Conservation (phyloP, 2,329 filamentous ascomycete species). For the Beauveria scarabaeidicola region DNA sequence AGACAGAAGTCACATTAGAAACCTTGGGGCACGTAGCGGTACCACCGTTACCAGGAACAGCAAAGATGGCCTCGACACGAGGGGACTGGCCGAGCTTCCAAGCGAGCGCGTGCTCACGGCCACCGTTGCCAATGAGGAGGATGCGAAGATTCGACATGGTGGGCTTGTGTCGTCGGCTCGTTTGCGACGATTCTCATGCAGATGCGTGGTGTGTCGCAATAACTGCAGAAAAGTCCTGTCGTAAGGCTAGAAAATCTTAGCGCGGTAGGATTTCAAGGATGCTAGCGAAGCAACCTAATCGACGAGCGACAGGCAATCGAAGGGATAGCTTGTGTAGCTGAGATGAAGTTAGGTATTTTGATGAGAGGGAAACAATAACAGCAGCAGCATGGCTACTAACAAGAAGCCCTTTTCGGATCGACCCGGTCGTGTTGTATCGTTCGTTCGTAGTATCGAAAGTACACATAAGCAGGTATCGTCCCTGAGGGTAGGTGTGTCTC, state of each 20-base stretch:
- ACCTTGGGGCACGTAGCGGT: constrained; percentile 64
- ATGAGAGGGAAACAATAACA: too few species aligned
- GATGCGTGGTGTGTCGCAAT: neutral
- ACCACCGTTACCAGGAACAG: constrained; percentile 75
- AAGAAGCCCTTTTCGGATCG: too few species aligned
- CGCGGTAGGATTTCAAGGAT: neutral
- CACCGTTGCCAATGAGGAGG: constrained; percentile 86
- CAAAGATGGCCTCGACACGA: constrained; percentile 72
- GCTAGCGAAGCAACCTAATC: neutral
- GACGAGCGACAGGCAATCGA: neutral
- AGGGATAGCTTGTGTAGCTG: neutral
- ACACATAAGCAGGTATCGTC: too few species aligned
- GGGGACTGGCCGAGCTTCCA: constrained; percentile 88
- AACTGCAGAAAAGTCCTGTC: neutral
- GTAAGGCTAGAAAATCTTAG: neutral
- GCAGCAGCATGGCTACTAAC: too few species aligned
- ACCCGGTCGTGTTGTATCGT: too few species aligned
- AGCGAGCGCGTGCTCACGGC: constrained; percentile 86
- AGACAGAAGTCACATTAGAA: constrained; percentile 60
- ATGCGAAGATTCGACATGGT: constrained; percentile 48
- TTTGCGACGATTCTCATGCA: neutral
- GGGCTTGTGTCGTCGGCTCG: neutral
- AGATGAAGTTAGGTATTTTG: neutral
- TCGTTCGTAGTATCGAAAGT: too few species aligned
- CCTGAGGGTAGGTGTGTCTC: too few species aligned